phyloP scores from a whole-genome alignment of 2,329 filamentous ascomycete species.

The Nemania sp. region DNA sequence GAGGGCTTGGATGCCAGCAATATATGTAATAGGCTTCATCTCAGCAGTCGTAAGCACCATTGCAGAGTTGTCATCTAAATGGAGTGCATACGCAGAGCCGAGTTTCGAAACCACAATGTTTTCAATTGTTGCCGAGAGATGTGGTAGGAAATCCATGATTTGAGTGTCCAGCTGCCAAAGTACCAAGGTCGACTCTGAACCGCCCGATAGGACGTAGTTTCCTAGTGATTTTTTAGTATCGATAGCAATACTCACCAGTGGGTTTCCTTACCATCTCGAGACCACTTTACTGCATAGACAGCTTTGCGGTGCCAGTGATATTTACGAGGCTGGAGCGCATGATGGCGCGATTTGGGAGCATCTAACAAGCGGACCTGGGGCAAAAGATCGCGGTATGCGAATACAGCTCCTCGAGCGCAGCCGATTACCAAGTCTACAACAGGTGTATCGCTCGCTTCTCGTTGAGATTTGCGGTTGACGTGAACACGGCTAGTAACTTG shows the following conservation, averaged over 20 bases:
- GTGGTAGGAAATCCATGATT: slow-evolving; percentile 85
- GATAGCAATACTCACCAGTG: slow-evolving; percentile 5
- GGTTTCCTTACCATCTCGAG: slow-evolving; percentile 77
- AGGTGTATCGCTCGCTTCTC: slow-evolving; percentile 45
- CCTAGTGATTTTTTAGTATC: slow-evolving; percentile 62
- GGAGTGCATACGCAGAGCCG: slow-evolving; percentile 85
- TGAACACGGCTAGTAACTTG: slow-evolving; percentile 55
- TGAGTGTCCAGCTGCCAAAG: slow-evolving; percentile 94
- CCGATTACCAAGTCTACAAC: slow-evolving; percentile 83
- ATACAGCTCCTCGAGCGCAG: slow-evolving; percentile 79
- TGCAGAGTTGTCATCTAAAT: slow-evolving; percentile 90
- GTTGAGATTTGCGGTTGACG: slow-evolving; percentile 50
- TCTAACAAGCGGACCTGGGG: slow-evolving; percentile 64
- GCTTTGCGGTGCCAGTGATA: slow-evolving; percentile 92
- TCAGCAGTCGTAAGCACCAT: slow-evolving; percentile 93
- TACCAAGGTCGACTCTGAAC: slow-evolving; percentile 87
- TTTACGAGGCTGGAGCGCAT: slow-evolving; percentile 70
- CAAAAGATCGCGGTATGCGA: slow-evolving; percentile 83
- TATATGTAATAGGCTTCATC: slow-evolving; percentile 83
- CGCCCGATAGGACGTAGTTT: slow-evolving; percentile 94
- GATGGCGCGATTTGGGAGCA: slow-evolving; percentile 55
- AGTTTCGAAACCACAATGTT: slow-evolving; percentile 83
- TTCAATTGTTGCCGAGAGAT: slow-evolving; percentile 86
- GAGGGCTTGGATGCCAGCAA: slow-evolving; percentile 82
- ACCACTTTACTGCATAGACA: slow-evolving; percentile 91